These are phyloP conservation scores for Phyllosticta capitalensis DNA, from an alignment of 2,329 filamentous ascomycete species.

Conservation along the genomic window DNA sequence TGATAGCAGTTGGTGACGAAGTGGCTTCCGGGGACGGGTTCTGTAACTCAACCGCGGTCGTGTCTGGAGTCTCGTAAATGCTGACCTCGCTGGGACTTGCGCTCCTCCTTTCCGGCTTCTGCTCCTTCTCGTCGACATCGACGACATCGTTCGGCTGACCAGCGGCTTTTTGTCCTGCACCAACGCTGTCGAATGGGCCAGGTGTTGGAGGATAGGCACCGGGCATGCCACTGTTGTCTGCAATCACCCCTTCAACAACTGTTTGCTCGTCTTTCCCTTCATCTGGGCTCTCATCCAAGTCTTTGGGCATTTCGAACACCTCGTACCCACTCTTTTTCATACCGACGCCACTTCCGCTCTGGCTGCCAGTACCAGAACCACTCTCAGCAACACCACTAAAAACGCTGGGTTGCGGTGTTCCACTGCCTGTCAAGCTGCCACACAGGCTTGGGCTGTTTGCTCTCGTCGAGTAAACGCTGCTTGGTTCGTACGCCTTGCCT, in stretches of 20 bases:
- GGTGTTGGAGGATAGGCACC: not conserved
- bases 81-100: not conserved
- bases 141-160: not conserved
- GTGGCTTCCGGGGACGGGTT: not conserved
- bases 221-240: not conserved
- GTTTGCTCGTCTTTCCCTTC: not conserved
- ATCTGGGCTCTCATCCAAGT: not conserved
- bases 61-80: not conserved
- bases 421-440: constrained; percentile 17
- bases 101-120: not conserved
- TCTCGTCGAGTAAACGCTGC: constrained; percentile 32
- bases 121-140: not conserved
- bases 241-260: not conserved
- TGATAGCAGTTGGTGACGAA: not conserved
- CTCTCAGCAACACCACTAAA: not conserved
- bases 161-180: not conserved
- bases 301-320: not conserved
- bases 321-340: constrained; percentile 4
- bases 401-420: constrained; percentile 13
- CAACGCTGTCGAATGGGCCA: not conserved
- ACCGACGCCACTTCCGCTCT: not conserved
- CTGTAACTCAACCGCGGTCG: not conserved
- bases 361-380: not conserved
- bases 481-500: constrained; percentile 3
- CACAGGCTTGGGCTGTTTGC: constrained; percentile 22